Evolutionary conservation across 2,329 filamentous ascomycete genomes (phyloP), one percentile per base, ranked within the genome.

Genomic region (Botrytis aclada): DNA sequence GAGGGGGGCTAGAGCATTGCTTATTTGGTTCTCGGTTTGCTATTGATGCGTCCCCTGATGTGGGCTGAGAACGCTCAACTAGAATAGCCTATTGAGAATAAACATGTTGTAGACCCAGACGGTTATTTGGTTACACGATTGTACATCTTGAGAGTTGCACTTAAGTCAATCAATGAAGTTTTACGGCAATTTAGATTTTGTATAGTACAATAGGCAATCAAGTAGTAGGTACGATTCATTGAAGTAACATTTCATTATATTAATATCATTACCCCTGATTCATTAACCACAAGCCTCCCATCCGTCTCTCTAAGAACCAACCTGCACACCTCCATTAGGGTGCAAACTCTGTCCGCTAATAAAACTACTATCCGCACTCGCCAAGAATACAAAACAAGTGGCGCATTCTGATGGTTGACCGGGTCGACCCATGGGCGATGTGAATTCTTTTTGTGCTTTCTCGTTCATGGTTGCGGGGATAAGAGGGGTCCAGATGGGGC

Each of bases 371-470:
- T 96, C 93, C 74, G 86, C 84, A 69, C 89, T 91, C 0, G 93
- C 93, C 76, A 97, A 83, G 82, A 96, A 96, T 6, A 96, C 92
- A 73, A 94, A 92, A 78, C 91, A 93, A 0, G 92, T 91, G 0
- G 92, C 93, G 75, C 96, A 91, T 85, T 97, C 93, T 72, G 89
- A 92, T 3, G 93, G 93, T 82, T 96, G 93, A 3, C 89, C 90
- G 0, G 92, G 92, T 32, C 93, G 85, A 6, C 93, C 93, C 84
- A 96, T 93, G 0, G 93, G 93, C 34, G 87, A 87, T 3, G 86
- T 88, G 81, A 95, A 95, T 74, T 92, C 84, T 82, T 93, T 89
- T 82, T 93, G 89, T 0, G 91, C 91, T 75, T 90, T 84, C 3
- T 89, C 85, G 71, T 84, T 88, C 92, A 94, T 94, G 0, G 91